These are phyloP conservation scores for Paraphaeosphaeria sporulosa DNA, from an alignment of 2,329 filamentous ascomycete genomes.

Conservation along the genomic window DNA sequence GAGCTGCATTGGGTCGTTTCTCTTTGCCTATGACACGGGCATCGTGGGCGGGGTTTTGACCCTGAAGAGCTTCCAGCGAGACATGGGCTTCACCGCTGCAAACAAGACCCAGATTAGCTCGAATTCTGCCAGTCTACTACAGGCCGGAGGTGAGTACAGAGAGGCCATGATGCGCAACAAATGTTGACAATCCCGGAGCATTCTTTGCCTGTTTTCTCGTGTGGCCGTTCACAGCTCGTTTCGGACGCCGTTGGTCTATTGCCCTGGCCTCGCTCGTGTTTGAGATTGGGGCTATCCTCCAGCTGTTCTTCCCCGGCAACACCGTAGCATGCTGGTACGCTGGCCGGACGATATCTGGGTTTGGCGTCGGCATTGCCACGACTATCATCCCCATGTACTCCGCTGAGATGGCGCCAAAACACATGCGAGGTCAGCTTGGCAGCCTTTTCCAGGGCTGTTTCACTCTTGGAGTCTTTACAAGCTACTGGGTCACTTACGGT, in stretches of 20 bases:
- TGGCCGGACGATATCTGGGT: slow-evolving; percentile 38
- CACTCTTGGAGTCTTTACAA: slow-evolving; percentile 53
- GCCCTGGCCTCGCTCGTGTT: slow-evolving; percentile 54
- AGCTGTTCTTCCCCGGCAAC: slow-evolving; percentile 49
- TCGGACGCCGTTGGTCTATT: slow-evolving; percentile 51
- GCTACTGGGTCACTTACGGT: slow-evolving; percentile 59
- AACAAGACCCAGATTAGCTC: slow-evolving; percentile 47
- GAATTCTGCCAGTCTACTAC: slow-evolving; percentile 53
- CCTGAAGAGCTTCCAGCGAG: slow-evolving; percentile 49
- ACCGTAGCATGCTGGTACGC: slow-evolving; percentile 50
- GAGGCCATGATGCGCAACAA: not conserved
- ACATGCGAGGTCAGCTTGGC: slow-evolving; percentile 52
- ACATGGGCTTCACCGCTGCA: slow-evolving; percentile 43
- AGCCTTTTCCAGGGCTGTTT: slow-evolving; percentile 57
- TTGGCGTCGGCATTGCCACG: slow-evolving; percentile 48
- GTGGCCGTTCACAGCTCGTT: slow-evolving; percentile 54
- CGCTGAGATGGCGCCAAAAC: slow-evolving; percentile 55
- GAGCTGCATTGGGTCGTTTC: slow-evolving; percentile 42
- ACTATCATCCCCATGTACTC: slow-evolving; percentile 52
- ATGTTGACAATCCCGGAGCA: slow-evolving; percentile 30
- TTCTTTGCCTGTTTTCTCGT: slow-evolving; percentile 56
- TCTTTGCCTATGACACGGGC: slow-evolving; percentile 55
- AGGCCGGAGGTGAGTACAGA: slow-evolving; percentile 48
- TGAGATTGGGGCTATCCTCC: slow-evolving; percentile 53
- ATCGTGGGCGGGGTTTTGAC: slow-evolving; percentile 54